Conservation (phyloP, 1,139 yeast species). For the Zygotorulaspora mrakii region DNA sequence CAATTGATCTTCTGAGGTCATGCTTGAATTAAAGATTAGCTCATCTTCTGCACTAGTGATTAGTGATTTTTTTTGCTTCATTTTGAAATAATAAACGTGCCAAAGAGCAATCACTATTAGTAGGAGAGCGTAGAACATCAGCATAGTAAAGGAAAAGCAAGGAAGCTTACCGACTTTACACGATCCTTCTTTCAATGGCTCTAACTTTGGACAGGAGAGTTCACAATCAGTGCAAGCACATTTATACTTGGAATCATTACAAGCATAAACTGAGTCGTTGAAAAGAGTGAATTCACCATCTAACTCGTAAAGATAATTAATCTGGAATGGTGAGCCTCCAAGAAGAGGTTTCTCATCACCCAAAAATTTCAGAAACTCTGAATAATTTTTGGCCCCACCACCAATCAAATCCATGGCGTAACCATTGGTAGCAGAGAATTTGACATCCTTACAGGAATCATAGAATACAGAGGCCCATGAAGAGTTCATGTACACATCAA, state of each 20-base stretch:
- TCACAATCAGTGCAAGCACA: constrained; percentile 95
- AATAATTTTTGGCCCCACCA: constrained; percentile 81
- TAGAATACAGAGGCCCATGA: constrained; percentile 60
- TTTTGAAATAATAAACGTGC: constrained; percentile 33
- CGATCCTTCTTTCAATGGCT: constrained; percentile 39
- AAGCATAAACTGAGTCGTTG: constrained; percentile 40
- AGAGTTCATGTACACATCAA: constrained; percentile 60
- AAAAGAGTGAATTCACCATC: constrained; percentile 27
- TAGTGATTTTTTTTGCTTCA: constrained; percentile 18
- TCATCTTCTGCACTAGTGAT: constrained; percentile 21
- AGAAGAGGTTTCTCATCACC: constrained; percentile 92
- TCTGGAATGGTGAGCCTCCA: constrained; percentile 96
- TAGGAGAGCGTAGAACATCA: constrained; percentile 47
- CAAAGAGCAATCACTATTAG: constrained; percentile 43
- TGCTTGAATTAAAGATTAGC: constrained; percentile 16
- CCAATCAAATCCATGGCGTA: constrained; percentile 96
- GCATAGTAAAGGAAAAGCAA: constrained; percentile 65
- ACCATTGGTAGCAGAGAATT: constrained; percentile 92
- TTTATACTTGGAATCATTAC: constrained; percentile 56
- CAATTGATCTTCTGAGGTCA: constrained; percentile 21
- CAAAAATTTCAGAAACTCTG: constrained; percentile 73
- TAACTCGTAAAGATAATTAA: constrained; percentile 59
- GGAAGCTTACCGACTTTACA: constrained; percentile 65
- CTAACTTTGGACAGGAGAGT: constrained; percentile 67
- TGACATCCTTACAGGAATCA: constrained; percentile 84